Percentiles rank a stretch among this genome's conserved stretches.
phyloP scores from a whole-genome alignment of 441 rosid genomes.

The Populus hybrid region DNA sequence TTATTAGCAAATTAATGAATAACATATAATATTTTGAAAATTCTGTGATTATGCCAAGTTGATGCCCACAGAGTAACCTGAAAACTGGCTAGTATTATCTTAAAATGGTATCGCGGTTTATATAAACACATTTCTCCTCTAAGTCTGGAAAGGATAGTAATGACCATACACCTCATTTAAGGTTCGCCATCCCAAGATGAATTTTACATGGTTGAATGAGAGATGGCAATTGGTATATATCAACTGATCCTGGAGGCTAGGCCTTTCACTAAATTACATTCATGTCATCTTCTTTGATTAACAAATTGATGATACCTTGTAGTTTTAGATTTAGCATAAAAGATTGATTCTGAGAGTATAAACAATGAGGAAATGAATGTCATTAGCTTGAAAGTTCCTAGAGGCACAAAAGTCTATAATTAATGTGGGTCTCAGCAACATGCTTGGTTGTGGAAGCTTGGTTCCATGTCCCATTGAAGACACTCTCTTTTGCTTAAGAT shows the following conservation, averaged over 20 bases:
- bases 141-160: not conserved
- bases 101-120: not conserved
- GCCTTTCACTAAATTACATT: not conserved
- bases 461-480: constrained; percentile 11
- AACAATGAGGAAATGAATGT: not conserved
- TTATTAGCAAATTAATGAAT: too few species aligned
- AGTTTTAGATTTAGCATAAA: not conserved
- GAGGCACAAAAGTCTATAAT: constrained; percentile 16
- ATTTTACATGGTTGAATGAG: not conserved
- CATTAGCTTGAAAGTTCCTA: constrained; percentile 2
- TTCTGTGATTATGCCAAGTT: not conserved
- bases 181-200: not conserved
- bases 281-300: not conserved
- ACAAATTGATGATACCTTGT: not conserved
- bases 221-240: not conserved
- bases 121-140: not conserved
- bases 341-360: not conserved
- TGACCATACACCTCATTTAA: not conserved
- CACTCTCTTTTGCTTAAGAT: not conserved
- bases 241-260: not conserved
- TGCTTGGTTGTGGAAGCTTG: constrained; percentile 10
- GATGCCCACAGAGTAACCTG: not conserved
- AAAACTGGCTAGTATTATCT: not conserved
- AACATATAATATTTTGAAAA: too few species aligned
- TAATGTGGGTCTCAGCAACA: constrained; percentile 16